Evolutionary conservation across 345 rosid genomes (phyloP), one percentile per base, ranked within the genome.

Genomic region (Ailanthus altissimus): DNA sequence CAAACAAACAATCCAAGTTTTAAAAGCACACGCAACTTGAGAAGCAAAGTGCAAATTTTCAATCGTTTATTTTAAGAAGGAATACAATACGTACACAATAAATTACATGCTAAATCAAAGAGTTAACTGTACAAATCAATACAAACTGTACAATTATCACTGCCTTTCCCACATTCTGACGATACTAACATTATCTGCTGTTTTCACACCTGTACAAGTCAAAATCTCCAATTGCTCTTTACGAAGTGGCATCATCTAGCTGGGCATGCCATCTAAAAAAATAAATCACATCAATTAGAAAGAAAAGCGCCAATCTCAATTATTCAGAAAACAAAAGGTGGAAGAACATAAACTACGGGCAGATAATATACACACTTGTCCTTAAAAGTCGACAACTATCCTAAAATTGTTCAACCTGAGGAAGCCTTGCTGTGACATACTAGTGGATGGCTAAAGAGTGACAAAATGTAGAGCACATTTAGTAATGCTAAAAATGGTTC

Each of bases 121-220:
- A 53, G 38, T 32, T 36, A 32, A 74, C 84, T 81, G 71, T 81
- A 78, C 84, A 74, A 78, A 63, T 72, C 26, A 67, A 59, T 57
- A 59, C 40, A 74, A 25, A 21, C 75, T 78, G 73, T 74, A 81
- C 78, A 78, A 56, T 46, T 64, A 28, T 81, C 64, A 62, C 2
- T 36, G 46, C 43, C 53, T 51, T 18, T 45, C 77, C 77, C 45
- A 23, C 10, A 0, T 32, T 67, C 7, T 1, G 26, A 63, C 1
- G 46, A 57, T 56, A 47, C 8, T 8, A 32, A 21, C 61, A n/a
- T 23, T 54, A 74, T 6, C 45, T 46, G 61, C 25, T 0, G 64
- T 47, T 51, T 56, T 5, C 45, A 61, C 58, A 3, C 25, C 58
- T 61, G 60, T 74, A 75, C 61, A 72, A 23, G 75, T 58, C 38